phyloP scores from a whole-genome alignment of 1,284 basidiomycete species.

The Ustilago esculenta region DNA sequence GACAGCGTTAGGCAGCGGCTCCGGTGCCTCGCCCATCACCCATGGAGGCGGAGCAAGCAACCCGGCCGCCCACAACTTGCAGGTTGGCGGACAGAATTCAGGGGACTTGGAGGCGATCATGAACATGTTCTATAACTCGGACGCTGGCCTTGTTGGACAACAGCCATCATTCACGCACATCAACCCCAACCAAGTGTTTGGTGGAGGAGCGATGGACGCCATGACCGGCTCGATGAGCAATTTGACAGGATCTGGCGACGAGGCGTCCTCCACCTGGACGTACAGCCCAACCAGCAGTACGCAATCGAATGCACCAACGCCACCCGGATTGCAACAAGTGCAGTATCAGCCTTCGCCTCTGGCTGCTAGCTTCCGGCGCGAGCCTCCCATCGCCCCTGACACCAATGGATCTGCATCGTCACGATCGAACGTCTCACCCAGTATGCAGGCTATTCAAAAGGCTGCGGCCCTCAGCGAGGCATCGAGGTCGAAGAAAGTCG shows the following conservation, averaged over 20 bases:
- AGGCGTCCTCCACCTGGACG: conserved; percentile 53
- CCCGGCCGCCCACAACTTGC: conserved; percentile 7
- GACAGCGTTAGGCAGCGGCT: conserved; percentile 30
- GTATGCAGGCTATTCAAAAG: conserved; percentile 44
- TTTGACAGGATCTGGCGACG: conserved; percentile 45
- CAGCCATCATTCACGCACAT: conserved; percentile 56
- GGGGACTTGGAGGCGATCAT: conserved; percentile 58
- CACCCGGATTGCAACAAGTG: conserved; percentile 31
- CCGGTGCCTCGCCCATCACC: conserved; percentile 30
- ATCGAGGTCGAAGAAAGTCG: conserved; percentile 21
- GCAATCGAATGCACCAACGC: conserved; percentile 49
- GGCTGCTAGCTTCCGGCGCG: conserved; percentile 19
- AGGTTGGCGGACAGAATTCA: conserved; percentile 20
- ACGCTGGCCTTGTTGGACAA: conserved; percentile 43
- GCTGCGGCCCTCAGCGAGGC: conserved; percentile 33
- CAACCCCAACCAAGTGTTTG: conserved; percentile 62
- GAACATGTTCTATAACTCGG: conserved; percentile 63
- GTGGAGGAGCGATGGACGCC: conserved; percentile 21
- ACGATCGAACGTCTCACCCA: conserved; percentile 31
- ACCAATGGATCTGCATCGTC: conserved; percentile 10
- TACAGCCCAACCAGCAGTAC: conserved; percentile 56
- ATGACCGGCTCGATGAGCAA: conserved; percentile 31
- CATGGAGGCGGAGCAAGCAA: conserved; percentile 1
- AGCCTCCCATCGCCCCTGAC: conserved; percentile 30
- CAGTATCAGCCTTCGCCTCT: conserved; percentile 54